Conservation (phyloP, 148 eudicot genomes). For the Arctostaphylos glauca region DNA sequence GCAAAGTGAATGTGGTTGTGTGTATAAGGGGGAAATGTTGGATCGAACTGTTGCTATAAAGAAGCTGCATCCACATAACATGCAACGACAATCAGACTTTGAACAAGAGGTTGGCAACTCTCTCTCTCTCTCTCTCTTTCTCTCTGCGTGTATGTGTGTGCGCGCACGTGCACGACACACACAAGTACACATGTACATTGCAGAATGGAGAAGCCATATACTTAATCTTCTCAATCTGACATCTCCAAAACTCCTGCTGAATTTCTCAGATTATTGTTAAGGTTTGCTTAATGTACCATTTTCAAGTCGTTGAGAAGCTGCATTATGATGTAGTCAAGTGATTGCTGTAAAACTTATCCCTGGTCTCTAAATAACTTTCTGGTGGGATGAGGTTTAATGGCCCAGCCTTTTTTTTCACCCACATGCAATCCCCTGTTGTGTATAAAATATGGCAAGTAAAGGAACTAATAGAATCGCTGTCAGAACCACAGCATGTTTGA, state of each 20-base stretch:
- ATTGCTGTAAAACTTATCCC: background rate
- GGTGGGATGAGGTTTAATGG: background rate
- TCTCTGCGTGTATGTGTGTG: background rate
- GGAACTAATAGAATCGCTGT: background rate
- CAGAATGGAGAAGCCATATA: background rate
- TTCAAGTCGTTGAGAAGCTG: background rate
- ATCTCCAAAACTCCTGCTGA: background rate
- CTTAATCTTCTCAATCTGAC: background rate
- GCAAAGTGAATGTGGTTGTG: constrained; percentile 54
- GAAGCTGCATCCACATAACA: constrained; percentile 51
- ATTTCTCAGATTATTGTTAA: background rate
- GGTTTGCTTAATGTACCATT: background rate
- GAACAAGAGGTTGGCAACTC: constrained; percentile 47
- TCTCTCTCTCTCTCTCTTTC: constrained; percentile 20
- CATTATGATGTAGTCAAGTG: background rate
- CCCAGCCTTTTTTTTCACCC: background rate
- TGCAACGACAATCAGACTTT: constrained; percentile 61
- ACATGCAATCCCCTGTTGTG: background rate
- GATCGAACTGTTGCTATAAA: constrained; percentile 67
- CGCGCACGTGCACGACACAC: background rate
- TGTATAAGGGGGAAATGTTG: constrained; percentile 81
- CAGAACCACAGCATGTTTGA: background rate
- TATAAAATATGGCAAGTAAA: background rate
- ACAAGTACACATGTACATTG: too few relatives aligned
- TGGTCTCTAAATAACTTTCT: background rate